Percentiles rank a stretch among this genome's conserved stretches.
Conservation (phyloP, 495 filamentous ascomycete species). For the Aspergillus sclerotiicarbonarius region DNA sequence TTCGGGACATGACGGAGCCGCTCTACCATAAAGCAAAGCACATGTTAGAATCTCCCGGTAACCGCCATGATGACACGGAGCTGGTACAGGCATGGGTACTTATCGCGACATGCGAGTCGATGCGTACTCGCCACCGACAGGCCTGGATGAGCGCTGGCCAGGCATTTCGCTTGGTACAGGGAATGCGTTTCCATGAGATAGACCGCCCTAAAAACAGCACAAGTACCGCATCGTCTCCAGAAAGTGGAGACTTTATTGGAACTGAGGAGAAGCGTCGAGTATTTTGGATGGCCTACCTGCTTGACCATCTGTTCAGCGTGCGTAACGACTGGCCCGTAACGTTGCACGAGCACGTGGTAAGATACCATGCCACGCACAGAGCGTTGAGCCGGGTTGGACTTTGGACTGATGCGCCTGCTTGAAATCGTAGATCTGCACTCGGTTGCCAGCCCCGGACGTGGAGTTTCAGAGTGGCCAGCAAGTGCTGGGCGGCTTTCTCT, state of each 20-base stretch:
- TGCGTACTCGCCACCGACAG: conserved; percentile 38
- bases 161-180: conserved; percentile 50
- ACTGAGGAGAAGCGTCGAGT: conserved; percentile 48
- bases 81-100: conserved; percentile 52
- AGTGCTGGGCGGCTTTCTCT: conserved; percentile 39
- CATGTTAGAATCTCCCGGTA: conserved; percentile 9
- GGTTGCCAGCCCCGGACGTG: conserved; percentile 33
- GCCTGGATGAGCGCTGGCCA: conserved; percentile 54
- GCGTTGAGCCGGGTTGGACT: not conserved
- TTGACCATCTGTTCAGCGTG: conserved; percentile 50
- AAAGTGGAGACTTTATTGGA: conserved; percentile 15
- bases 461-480: conserved; percentile 49
- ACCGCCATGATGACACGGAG: conserved; percentile 15
- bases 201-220: conserved; percentile 1
- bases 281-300: conserved; percentile 55
- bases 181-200: conserved; percentile 27
- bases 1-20: conserved; percentile 14
- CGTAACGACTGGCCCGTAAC: conserved; percentile 46
- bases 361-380: conserved; percentile 6
- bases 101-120: conserved; percentile 47
- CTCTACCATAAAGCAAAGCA: conserved; percentile 27
- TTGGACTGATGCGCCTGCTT: not conserved
- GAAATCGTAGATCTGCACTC: conserved; percentile 21
- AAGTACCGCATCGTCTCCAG: not conserved
- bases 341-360: conserved; percentile 51